Percentiles rank a stretch among this genome's conserved stretches.
Conservation (phyloP, 1,284 basidiomycete species). For the Sporisorium scitamineum region DNA sequence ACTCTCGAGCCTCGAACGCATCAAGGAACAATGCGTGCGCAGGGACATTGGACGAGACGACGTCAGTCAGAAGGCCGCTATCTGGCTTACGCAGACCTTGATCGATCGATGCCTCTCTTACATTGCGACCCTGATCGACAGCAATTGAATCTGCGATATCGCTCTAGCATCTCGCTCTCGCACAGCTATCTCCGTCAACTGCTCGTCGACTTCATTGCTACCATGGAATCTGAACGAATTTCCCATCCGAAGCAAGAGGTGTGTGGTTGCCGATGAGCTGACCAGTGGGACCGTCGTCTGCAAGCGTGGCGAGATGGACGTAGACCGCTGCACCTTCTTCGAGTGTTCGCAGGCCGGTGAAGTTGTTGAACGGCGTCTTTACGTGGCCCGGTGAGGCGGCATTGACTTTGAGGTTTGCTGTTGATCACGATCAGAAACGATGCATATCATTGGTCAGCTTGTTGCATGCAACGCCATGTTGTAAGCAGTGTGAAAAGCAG, state of each 20-base stretch:
- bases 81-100: constrained; percentile 2
- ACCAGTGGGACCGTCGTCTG: constrained; percentile 21
- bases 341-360: constrained; percentile 18
- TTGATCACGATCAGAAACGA: background rate
- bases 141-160: background rate
- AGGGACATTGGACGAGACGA: background rate
- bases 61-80: background rate
- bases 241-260: constrained; percentile 14
- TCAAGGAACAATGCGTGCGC: background rate
- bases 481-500: background rate
- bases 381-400: constrained; percentile 39
- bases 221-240: constrained; percentile 27
- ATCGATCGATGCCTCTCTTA: background rate
- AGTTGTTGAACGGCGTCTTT: constrained; percentile 40
- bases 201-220: background rate
- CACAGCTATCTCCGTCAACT: no score
- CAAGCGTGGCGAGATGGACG: constrained; percentile 29
- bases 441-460: background rate
- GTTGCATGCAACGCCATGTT: background rate
- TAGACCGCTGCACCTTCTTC: constrained; percentile 30
- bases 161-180: no score
- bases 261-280: constrained; percentile 28
- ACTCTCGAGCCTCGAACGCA: background rate
- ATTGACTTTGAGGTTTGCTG: constrained; percentile 29
- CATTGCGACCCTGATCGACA: background rate